phyloP scores from a whole-genome alignment of 306 rosid species.

The Chamaecrista fasciculata region DNA sequence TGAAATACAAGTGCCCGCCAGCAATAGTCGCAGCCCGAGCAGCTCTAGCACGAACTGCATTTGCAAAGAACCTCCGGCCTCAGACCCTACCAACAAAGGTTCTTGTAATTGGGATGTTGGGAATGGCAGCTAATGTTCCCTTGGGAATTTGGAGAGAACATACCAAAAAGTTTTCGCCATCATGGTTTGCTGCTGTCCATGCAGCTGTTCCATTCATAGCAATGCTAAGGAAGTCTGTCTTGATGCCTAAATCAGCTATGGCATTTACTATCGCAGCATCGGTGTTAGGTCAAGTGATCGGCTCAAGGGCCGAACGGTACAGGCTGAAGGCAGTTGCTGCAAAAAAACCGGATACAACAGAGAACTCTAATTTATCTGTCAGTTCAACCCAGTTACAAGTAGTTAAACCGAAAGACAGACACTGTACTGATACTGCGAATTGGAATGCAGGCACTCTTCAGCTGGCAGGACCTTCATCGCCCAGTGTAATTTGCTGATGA shows the following conservation, averaged over 20 bases:
- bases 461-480: constrained; percentile 55
- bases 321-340: constrained; percentile 60
- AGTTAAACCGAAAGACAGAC: constrained; percentile 43
- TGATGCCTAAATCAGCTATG: constrained; percentile 98
- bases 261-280: constrained; percentile 97
- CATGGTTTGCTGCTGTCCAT: constrained; percentile 95
- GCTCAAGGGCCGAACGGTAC: constrained; percentile 87
- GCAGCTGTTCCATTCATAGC: constrained; percentile 99
- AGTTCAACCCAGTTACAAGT: constrained; percentile 40
- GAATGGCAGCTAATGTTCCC: constrained; percentile 97
- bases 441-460: constrained; percentile 70
- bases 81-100: constrained; percentile 89
- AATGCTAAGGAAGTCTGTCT: constrained; percentile 81
- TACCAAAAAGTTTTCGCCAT: constrained; percentile 85
- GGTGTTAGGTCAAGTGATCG: constrained; percentile 84
- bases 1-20: constrained; percentile 75
- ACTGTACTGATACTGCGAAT: constrained; percentile 51
- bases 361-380: constrained; percentile 28
- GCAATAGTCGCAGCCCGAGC: constrained; percentile 89
- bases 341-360: constrained; percentile 36
- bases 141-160: constrained; percentile 97
- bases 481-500: constrained; percentile 61
- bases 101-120: constrained; percentile 81
- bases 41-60: constrained; percentile 82
- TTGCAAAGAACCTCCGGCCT: constrained; percentile 93